Base-by-base conservation (phyloP, 495 filamentous ascomycete genomes). In the Trichoderma gamsii region DNA sequence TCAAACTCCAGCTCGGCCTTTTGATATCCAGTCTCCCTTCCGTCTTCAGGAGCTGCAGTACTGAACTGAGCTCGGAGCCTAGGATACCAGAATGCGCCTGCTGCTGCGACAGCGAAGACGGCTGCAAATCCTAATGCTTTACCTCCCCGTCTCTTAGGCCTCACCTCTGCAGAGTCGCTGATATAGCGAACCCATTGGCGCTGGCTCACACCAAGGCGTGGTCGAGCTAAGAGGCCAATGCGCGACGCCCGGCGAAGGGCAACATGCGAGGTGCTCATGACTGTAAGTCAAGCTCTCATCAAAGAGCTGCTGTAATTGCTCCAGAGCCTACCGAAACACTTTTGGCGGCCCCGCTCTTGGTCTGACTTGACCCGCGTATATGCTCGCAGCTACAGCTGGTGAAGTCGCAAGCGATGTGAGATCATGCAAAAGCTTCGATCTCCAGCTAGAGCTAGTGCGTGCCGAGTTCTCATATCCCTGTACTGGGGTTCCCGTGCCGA, bases 1-100 rank as follows among this genome's bases (percentile, higher is more conserved):
- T 92, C 89, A 69, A 89, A 87, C 13, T 83, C 80, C 15, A 88
- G 71, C 67, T 85, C 80, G 16, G 78, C 79, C 67, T 81, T 73
- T 18, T 71, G 71, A 15, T 71, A 65, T 7, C 66, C 35, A 4
- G 23, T 32, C 2, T 59, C 44, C 16, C 61, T 21, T 11, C 43
- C n/a, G 23, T 63, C 64, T 29, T 64, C 35, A 23, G 59, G 27
- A 11, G 8, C 16, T n/a, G 18, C 46, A 1, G 46, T 2, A 27
- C 9, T 12, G 15, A 68, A 35, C 41, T 23, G 29, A 25, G 21
- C 25, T 43, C 67, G 64, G 66, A 73, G n/a, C 23, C 56, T 21
- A 2, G 72, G 69, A 44, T 74, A 75, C 15, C 68, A 72, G 64
- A 65, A 71, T 44, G 73, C 70, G 43, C 73, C 76, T 35, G 70